Base-by-base conservation (phyloP, 306 rosid species). In the Potentilla sterilis region DNA sequence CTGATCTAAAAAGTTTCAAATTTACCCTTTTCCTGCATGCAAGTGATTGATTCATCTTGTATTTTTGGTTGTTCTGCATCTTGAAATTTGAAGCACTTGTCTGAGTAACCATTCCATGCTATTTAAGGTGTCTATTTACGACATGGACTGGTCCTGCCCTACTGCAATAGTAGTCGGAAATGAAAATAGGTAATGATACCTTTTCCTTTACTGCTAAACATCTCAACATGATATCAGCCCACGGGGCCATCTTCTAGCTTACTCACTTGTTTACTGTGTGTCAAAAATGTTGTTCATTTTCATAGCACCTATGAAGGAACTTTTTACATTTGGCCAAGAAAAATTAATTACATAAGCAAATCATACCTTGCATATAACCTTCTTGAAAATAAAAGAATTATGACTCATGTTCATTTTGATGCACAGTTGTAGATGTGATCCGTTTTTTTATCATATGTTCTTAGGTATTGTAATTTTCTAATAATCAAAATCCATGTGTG, bases 161-260 rank as follows among this genome's bases (percentile, higher is more conserved):
- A 92, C 97, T 69, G 93, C 98, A 67, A 95, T 92, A 21, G 87
- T 95, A 10, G 97, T 90, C 28, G 96, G 97, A 62, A 92, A 92
- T 70, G 98, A 95, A 84, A 89, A 86, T 76, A 92, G 90, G 97
- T 95, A 74, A 76, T 75, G 83, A 24, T 63, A 74, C 43, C 10
- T 44, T 74, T 59, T 69, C 55, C 41, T 44, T 22, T 18, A 21
- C 14, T 51, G 62, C n/a, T 19, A 51, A 3, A 70, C 8, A 9
- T 4, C 6, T 13, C 35, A 43, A 9, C 9, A 47, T 48, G 34
- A 47, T 70, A 48, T 46, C 43, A 18, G n/a, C 46, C 46, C 13
- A 6, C 75, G 1, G 75, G 46, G 7, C 19, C 28, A 4, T 32
- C 5, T 34, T 49, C 51, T 32, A 40, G 35, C 48, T 35, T 32